Conservation (phyloP, 2,329 filamentous ascomycete species). For the Xylariaceae sp. region DNA sequence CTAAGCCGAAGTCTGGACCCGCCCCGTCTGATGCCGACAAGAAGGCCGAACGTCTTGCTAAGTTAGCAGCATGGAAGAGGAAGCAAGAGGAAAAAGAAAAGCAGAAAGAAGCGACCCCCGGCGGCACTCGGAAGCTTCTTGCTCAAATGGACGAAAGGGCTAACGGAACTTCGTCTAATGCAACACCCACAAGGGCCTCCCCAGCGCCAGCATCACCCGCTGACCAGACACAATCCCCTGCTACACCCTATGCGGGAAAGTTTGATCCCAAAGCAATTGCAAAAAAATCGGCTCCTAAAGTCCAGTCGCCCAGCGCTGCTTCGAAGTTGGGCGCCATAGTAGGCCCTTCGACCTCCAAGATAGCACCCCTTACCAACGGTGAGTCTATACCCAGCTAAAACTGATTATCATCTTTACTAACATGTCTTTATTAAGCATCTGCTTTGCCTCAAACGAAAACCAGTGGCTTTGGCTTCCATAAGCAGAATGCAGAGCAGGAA, state of each 20-base stretch:
- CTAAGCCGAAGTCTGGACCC: conserved; percentile 47
- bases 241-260: conserved; percentile 66
- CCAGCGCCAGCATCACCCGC: conserved; percentile 48
- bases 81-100: conserved; percentile 77
- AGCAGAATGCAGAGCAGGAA: conserved; percentile 59
- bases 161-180: conserved; percentile 39
- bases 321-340: conserved; percentile 48
- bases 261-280: conserved; percentile 84
- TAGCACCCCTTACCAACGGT: conserved; percentile 20
- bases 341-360: conserved; percentile 32
- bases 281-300: conserved; percentile 64
- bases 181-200: conserved; percentile 44
- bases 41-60: conserved; percentile 75
- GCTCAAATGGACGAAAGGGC: conserved; percentile 72
- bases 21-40: conserved; percentile 66
- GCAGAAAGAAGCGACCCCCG: conserved; percentile 62
- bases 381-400: background rate
- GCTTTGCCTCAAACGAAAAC: conserved; percentile 68
- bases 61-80: conserved; percentile 87
- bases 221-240: conserved; percentile 44
- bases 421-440: conserved; percentile 33
- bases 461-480: conserved; percentile 78
- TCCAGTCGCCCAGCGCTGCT: conserved; percentile 51
- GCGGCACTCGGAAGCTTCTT: conserved; percentile 62
- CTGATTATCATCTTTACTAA: background rate